phyloP scores from a whole-genome alignment of 2,329 filamentous ascomycete species.

The Trichoderma koningiopsis region DNA sequence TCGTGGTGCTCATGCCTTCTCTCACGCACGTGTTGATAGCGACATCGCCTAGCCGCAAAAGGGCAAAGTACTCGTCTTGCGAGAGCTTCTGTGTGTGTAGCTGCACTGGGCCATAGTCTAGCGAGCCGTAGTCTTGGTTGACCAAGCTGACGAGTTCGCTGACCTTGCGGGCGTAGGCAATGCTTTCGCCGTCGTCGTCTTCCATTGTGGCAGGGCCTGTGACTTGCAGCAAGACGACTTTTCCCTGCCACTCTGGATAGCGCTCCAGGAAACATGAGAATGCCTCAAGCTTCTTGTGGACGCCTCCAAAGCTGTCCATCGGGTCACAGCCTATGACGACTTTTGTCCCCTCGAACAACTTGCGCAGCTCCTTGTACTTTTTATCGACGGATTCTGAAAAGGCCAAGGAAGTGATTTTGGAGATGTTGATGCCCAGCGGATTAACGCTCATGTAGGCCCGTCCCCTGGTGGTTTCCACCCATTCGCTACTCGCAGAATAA shows the following conservation, averaged over 20 bases:
- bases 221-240: constrained; percentile 90
- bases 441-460: background rate
- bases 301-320: constrained; percentile 87
- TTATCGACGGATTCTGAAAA: constrained; percentile 71
- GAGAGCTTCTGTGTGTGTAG: constrained; percentile 91
- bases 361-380: constrained; percentile 70
- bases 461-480: constrained; percentile 76
- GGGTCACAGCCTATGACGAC: constrained; percentile 92
- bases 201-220: constrained; percentile 82
- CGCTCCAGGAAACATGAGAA: constrained; percentile 88
- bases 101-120: constrained; percentile 88
- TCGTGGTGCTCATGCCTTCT: constrained; percentile 98
- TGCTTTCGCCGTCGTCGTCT: constrained; percentile 74
- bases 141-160: constrained; percentile 87
- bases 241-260: constrained; percentile 86
- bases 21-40: constrained; percentile 92
- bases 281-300: constrained; percentile 89
- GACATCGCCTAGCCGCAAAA: constrained; percentile 83
- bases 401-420: constrained; percentile 71
- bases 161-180: constrained; percentile 81
- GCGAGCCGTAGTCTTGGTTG: constrained; percentile 83
- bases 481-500: constrained; percentile 77
- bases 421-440: constrained; percentile 71
- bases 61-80: constrained; percentile 87
- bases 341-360: constrained; percentile 80